phyloP scores from a whole-genome alignment of 2,329 filamentous ascomycete genomes.

The Ceratocystiopsis sp. region DNA sequence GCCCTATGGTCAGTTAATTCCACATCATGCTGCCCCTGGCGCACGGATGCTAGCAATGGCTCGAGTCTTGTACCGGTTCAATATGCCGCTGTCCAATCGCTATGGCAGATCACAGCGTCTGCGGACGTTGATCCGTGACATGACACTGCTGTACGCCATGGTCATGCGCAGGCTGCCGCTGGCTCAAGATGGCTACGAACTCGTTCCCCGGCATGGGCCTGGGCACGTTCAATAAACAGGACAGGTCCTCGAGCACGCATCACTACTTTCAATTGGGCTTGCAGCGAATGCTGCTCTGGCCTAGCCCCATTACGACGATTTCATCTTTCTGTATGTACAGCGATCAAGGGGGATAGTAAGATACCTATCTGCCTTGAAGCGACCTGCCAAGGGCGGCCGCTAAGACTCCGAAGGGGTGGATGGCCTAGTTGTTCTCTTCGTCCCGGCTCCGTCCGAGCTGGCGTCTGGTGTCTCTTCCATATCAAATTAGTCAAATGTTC shows the following conservation, averaged over 20 bases:
- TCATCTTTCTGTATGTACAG: conserved; percentile 4
- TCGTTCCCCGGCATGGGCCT: conserved; percentile 14
- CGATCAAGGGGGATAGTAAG: conserved; percentile 1
- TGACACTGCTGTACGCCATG: conserved; percentile 10
- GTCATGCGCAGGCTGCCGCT: conserved; percentile 12
- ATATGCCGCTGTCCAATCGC: no score
- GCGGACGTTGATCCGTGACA: conserved; percentile 11
- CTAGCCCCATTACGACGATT: conserved; percentile 3
- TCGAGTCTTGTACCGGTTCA: no score
- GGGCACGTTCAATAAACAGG: conserved; percentile 12
- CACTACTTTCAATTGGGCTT: conserved; percentile 17
- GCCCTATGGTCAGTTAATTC: no score
- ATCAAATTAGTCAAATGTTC: no score
- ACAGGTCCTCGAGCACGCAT: conserved; percentile 5
- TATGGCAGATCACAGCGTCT: conserved; percentile 1
- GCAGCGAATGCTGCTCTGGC: conserved; percentile 6
- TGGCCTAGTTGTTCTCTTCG: no score
- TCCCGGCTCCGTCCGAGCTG: no score
- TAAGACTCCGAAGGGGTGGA: background rate
- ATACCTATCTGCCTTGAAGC: background rate
- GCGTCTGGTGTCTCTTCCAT: background rate
- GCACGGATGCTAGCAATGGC: no score
- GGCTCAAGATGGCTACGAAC: conserved; percentile 10
- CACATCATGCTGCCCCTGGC: no score
- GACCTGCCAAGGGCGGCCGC: background rate